These are phyloP conservation scores for Phytomonas francai DNA, from an alignment of 208 protist species.

Conservation along the genomic window DNA sequence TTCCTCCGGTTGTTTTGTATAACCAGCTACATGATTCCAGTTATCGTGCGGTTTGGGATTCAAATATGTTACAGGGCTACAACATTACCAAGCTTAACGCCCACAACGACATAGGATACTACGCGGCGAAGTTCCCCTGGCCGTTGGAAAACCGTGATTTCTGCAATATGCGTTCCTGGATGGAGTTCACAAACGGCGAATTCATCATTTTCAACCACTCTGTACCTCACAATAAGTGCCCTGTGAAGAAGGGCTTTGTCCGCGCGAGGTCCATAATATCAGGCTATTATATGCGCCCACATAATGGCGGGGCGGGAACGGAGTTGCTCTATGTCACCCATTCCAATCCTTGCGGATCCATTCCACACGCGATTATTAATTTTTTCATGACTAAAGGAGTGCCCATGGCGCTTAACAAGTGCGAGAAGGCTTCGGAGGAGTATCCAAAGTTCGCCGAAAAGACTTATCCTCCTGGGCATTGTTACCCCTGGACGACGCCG, in stretches of 20 bases:
- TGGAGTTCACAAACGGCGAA: conserved; percentile 85
- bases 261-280: conserved; percentile 76
- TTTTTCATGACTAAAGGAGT: conserved; percentile 60
- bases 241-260: conserved; percentile 67
- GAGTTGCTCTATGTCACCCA: conserved; percentile 79
- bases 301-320: conserved; percentile 23
- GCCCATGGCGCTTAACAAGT: conserved; percentile 49
- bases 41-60: conserved; percentile 82
- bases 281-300: conserved; percentile 75
- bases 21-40: conserved; percentile 80
- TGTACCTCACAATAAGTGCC: conserved; percentile 64
- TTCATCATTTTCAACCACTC: conserved; percentile 92
- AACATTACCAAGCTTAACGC: conserved; percentile 75
- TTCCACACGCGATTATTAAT: conserved; percentile 77
- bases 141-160: conserved; percentile 85
- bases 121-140: conserved; percentile 81
- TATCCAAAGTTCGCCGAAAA: conserved; percentile 56
- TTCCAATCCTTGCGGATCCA: conserved; percentile 78
- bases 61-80: conserved; percentile 80
- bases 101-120: conserved; percentile 90
- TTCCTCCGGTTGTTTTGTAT: conserved; percentile 68
- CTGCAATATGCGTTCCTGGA: conserved; percentile 89
- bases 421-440: conserved; percentile 47
- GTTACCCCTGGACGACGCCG: conserved; percentile 64
- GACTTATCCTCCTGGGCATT: conserved; percentile 42